Evolutionary conservation across 768 basidiomycete species (phyloP), one percentile per base, ranked within the genome.

Genomic region (Suillus occidentalis): DNA sequence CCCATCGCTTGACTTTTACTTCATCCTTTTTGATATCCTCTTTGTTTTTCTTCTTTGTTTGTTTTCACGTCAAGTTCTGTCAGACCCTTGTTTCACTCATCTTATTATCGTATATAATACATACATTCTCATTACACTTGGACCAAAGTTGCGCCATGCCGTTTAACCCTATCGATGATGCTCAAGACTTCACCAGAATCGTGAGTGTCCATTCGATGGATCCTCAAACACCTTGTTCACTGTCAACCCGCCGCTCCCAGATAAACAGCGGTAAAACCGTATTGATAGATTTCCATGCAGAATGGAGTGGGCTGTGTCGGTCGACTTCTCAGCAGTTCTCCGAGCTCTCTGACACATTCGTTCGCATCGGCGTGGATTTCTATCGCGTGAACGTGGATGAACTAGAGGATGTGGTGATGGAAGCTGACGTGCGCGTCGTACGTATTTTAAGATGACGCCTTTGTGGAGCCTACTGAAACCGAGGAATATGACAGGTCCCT

Each of bases 351-450:
- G 72, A 75, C 6, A 50, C 70, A 13, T 68, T 69, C 6, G 72
- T 75, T 25, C 72, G 69, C 61, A 66, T 75, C 3, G 77, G 72
- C 14, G 72, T 89, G 62, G 80, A 81, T 20, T 89, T 91, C 74
- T 90, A 88, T 82, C 90, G 89, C 72, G 87, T 92, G 63, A 86
- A 94, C 67, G 84, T 91, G 37, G 92, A 94, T 69, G 79, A 78
- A 43, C 83, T 84, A 61, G 65, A 71, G 5, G 80, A 83, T 0
- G 84, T 90, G 59, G 72, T 84, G 1, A 75, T 84, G 64, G 87
- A 89, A 74, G 85, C 83, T 60, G 84, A 84, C 47, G 78, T 91
- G 63, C 81, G 85, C 65, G 87, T 87, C 61, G 89, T 90, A 72
- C 43, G 88, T 64, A 36, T 45, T 61, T 53, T 40, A 47, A 1